Evolutionary conservation across 345 rosid genomes (phyloP).

Genomic region (Eucalyptus paniculata): DNA sequence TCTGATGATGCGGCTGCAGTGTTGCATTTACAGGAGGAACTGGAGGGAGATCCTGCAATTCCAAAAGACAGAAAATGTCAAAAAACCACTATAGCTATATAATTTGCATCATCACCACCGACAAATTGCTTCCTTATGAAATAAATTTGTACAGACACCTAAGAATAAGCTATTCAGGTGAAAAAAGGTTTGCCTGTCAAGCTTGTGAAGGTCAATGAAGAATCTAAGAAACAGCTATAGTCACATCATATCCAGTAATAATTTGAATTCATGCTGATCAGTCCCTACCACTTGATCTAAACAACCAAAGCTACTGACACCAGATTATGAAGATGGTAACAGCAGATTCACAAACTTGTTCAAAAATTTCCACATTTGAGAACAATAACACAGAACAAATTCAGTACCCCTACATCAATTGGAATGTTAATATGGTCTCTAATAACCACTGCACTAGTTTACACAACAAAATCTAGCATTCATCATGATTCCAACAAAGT

Average conservation of each 20-base stretch:
- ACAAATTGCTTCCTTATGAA: neutral
- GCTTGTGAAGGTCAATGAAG: neutral
- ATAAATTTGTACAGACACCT: neutral
- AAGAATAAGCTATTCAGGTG: neutral
- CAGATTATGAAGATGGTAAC: neutral
- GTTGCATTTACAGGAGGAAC: slow-evolving; percentile 59
- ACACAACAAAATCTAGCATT: neutral
- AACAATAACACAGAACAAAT: neutral
- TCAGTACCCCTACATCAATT: neutral
- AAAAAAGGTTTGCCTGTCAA: neutral
- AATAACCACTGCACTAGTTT: neutral
- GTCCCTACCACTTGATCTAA: neutral
- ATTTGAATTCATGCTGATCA: neutral
- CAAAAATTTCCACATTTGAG: neutral
- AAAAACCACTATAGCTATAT: neutral
- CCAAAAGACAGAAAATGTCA: neutral
- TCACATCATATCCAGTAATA: neutral
- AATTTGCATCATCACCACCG: neutral
- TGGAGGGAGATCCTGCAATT: slow-evolving; percentile 60
- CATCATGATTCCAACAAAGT: neutral
- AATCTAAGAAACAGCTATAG: neutral
- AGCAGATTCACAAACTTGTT: neutral
- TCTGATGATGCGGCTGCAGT: slow-evolving; percentile 54
- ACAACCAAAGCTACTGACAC: neutral
- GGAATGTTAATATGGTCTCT: neutral